Evolutionary conservation across 305 asterid species (phyloP).

Genomic region (Striga hermonthica): DNA sequence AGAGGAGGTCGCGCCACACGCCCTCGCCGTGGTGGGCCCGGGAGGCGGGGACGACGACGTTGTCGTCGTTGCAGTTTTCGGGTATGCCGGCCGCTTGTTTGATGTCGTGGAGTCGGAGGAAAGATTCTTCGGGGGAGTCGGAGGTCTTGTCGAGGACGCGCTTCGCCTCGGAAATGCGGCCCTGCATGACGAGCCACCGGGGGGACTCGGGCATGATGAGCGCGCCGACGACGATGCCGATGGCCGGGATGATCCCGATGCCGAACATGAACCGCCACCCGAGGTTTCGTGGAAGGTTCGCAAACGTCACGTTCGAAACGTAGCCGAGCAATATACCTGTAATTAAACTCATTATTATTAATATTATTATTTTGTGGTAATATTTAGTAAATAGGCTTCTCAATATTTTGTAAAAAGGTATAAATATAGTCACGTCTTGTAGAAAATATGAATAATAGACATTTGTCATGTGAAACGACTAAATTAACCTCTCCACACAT

Average conservation of each 20-base stretch:
- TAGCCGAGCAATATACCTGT: conserved; percentile 36
- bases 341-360: no score
- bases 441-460: no score
- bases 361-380: no score
- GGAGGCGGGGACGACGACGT: conserved; percentile 38
- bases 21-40: conserved; percentile 35
- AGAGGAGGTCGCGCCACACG: conserved; percentile 48
- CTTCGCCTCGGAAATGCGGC: conserved; percentile 54
- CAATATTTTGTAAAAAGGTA: no score
- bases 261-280: conserved; percentile 71
- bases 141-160: conserved; percentile 52
- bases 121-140: conserved; percentile 45
- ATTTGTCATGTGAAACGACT: no score
- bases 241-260: conserved; percentile 48
- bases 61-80: conserved; percentile 36
- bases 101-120: conserved; percentile 43
- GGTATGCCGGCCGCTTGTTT: conserved; percentile 61
- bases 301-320: conserved; percentile 46
- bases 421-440: no score
- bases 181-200: conserved; percentile 70
- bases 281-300: conserved; percentile 40
- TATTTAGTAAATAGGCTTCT: no score
- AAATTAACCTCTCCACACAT: no score
- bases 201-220: conserved; percentile 70
- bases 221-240: conserved; percentile 37